A percentile compares a stretch with the other conserved stretches of the same genome.
These are phyloP conservation scores for Parathielavia hyrcaniae DNA, from an alignment of 495 filamentous ascomycete species.

Conservation along the genomic window DNA sequence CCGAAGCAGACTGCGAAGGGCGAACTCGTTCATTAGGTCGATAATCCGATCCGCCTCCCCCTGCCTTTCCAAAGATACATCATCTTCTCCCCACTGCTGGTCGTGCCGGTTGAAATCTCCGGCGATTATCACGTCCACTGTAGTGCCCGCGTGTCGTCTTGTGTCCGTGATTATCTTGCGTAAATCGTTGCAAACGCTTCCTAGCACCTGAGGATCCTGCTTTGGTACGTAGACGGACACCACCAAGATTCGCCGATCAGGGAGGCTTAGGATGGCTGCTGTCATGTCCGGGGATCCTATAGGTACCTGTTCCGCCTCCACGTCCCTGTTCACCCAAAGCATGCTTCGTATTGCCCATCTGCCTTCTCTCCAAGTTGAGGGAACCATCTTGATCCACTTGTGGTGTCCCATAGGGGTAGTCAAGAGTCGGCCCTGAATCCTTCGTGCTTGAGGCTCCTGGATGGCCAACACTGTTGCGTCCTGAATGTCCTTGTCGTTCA, in stretches of 20 bases:
- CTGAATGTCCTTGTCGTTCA: background rate
- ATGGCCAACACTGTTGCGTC: constrained; percentile 1
- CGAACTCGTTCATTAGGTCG: constrained; percentile 4
- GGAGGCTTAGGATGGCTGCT: constrained; percentile 3
- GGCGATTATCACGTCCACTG: constrained; percentile 7
- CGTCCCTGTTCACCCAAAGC: constrained; percentile 1
- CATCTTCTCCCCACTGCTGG: constrained; percentile 7
- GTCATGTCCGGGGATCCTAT: background rate
- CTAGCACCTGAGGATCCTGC: background rate
- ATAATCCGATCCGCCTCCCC: constrained; percentile 1
- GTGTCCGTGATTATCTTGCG: background rate
- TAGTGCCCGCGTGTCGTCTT: constrained; percentile 7
- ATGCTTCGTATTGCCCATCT: constrained; percentile 2
- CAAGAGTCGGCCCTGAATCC: background rate
- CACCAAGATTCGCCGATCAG: constrained; percentile 3
- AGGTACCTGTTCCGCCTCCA: constrained; percentile 1
- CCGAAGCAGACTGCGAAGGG: constrained; percentile 6
- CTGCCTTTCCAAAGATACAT: background rate
- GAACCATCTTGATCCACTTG: constrained; percentile 3
- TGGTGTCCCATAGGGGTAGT: background rate
- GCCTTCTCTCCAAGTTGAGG: no score
- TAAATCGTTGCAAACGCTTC: background rate
- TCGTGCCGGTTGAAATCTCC: no score
- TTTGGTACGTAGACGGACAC: constrained; percentile 14
- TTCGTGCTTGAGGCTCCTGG: constrained; percentile 1